A percentile compares a stretch with the other conserved stretches of the same genome.
Evolutionary conservation across 2,329 filamentous ascomycete genomes (phyloP).

Genomic region (Xylariaceae sp.): DNA sequence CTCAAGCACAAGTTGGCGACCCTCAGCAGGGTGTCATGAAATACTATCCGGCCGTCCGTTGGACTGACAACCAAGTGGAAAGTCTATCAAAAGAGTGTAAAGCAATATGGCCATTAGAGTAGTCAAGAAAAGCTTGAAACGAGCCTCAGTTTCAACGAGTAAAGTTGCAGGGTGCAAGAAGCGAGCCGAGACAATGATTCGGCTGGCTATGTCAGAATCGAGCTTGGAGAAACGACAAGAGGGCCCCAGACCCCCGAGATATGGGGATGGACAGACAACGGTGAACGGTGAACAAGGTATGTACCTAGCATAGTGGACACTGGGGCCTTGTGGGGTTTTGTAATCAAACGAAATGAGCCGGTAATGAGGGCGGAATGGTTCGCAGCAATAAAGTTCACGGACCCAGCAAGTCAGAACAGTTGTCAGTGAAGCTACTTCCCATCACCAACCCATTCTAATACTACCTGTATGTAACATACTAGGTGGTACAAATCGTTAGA

Average conservation of each 20-base stretch:
- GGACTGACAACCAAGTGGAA: too few relatives aligned
- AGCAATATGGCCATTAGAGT: too few relatives aligned
- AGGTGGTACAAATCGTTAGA: too few relatives aligned
- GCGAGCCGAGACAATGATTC: conserved; percentile 19
- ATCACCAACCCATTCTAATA: background rate
- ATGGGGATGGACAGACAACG: conserved; percentile 15
- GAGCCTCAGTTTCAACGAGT: conserved; percentile 21
- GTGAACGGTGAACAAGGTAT: background rate
- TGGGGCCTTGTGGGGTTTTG: conserved; percentile 16
- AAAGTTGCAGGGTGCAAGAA: conserved; percentile 19
- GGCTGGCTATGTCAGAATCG: conserved; percentile 4
- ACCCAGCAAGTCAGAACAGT: background rate
- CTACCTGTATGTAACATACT: background rate
- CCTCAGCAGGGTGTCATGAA: background rate
- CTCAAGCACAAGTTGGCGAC: background rate
- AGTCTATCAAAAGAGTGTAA: too few relatives aligned
- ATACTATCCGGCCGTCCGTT: background rate
- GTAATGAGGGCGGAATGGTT: conserved; percentile 13
- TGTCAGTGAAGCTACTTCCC: background rate
- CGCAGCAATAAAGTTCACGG: conserved; percentile 18
- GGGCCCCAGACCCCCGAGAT: too few relatives aligned
- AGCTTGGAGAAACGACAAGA: conserved; percentile 15
- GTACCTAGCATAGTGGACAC: background rate
- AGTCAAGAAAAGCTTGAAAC: conserved; percentile 19
- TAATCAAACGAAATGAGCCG: conserved; percentile 20